Conservation (phyloP, 176 grass and related monocot species). For the Oryza brachyantha region DNA sequence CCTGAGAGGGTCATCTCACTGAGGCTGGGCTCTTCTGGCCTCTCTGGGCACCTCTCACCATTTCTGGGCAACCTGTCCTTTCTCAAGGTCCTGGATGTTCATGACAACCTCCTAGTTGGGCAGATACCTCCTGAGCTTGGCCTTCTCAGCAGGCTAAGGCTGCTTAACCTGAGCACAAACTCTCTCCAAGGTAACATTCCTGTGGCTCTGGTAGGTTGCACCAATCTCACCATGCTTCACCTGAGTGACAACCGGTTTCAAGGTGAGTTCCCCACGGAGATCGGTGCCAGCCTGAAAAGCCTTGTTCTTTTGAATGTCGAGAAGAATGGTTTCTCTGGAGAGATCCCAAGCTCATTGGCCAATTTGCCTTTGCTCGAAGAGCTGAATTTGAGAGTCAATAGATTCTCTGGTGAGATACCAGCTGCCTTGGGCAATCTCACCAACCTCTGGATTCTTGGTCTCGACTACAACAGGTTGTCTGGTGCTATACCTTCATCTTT, state of each 20-base stretch:
- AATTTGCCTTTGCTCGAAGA: neutral
- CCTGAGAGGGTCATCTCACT: no score
- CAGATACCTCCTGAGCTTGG: neutral
- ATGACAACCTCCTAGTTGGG: no score
- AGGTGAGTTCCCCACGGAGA: neutral
- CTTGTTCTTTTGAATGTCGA: neutral
- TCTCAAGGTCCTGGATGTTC: no score
- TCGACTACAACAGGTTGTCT: no score
- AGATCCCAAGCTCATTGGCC: neutral
- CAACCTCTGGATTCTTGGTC: neutral
- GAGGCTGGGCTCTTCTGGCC: no score
- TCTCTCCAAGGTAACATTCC: no score
- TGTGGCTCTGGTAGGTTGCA: no score
- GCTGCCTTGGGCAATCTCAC: neutral
- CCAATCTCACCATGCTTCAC: no score
- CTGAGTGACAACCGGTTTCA: neutral
- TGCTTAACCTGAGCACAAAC: no score
- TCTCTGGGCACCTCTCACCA: no score
- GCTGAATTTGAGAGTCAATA: neutral
- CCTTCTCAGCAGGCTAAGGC: no score
- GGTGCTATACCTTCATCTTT: constrained; percentile 29
- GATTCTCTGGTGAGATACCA: neutral
- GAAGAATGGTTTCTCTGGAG: neutral
- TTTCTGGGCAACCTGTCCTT: no score
- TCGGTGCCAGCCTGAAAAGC: neutral